Evolutionary conservation across 495 filamentous ascomycete genomes (phyloP).

Genomic region (Astrothelium macrocarpum): DNA sequence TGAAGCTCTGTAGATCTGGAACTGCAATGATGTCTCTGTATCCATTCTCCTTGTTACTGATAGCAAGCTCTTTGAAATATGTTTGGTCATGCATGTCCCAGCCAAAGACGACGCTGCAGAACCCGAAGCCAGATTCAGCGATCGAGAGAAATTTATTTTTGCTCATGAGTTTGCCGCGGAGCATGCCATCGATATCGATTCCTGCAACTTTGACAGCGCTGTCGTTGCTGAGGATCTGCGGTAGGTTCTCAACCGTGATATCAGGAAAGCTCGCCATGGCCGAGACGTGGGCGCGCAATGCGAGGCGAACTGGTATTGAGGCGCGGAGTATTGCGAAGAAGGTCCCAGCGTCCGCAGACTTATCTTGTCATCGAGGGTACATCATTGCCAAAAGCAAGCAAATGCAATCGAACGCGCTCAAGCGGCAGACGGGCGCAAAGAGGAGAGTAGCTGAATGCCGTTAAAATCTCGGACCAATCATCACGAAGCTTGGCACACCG

Average conservation of each 20-base stretch:
- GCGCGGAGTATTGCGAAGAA: too few relatives aligned
- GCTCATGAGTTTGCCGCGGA: constrained; percentile 89
- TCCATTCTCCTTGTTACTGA: constrained; percentile 89
- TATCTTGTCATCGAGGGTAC: background rate
- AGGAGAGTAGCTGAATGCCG: background rate
- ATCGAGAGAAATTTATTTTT: constrained; percentile 94
- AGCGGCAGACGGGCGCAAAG: background rate
- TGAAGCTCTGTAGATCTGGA: constrained; percentile 69
- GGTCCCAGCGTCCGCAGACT: background rate
- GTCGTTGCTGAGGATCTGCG: constrained; percentile 60
- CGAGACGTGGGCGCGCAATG: constrained; percentile 14
- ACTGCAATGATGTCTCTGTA: constrained; percentile 83
- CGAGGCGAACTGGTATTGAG: too few relatives aligned
- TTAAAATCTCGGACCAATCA: background rate
- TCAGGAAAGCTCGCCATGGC: constrained; percentile 14
- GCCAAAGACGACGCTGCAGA: constrained; percentile 93
- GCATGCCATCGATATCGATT: constrained; percentile 79
- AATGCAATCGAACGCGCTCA: background rate
- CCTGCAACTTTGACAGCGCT: constrained; percentile 80
- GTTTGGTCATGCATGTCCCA: constrained; percentile 98
- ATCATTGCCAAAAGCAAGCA: background rate
- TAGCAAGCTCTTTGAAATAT: constrained; percentile 71
- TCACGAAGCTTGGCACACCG: background rate
- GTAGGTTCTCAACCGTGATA: constrained; percentile 53
- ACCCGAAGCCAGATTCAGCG: constrained; percentile 76